A percentile compares a stretch with the other conserved stretches of the same genome.
These are phyloP conservation scores for Rhizopogon parksii DNA, from an alignment of 1,284 basidiomycete species.

Conservation along the genomic window DNA sequence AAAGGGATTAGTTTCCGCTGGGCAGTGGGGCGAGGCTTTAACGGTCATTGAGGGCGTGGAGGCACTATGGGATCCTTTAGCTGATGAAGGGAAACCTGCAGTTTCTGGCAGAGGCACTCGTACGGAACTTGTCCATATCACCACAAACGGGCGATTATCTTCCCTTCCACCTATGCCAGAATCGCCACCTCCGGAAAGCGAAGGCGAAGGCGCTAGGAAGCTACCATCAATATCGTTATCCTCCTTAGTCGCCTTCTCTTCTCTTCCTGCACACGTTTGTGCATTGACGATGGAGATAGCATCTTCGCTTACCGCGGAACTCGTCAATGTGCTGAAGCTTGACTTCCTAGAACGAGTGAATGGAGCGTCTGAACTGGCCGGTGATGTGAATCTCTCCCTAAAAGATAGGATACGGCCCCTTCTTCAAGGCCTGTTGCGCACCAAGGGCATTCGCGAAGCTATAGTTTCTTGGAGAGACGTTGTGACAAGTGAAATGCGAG, in stretches of 20 bases:
- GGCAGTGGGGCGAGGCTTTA: constrained; percentile 82
- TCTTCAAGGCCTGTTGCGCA: constrained; percentile 69
- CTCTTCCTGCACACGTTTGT: constrained; percentile 64
- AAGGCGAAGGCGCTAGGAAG: constrained; percentile 11
- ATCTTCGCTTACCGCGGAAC: constrained; percentile 69
- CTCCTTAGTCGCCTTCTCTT: constrained; percentile 60
- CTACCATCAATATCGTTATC: constrained; percentile 44
- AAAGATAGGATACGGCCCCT: constrained; percentile 64
- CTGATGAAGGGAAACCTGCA: not conserved
- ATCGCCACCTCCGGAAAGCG: constrained; percentile 10
- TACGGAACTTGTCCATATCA: constrained; percentile 1
- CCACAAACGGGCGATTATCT: constrained; percentile 16
- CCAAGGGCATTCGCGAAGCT: constrained; percentile 67
- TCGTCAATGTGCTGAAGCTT: constrained; percentile 62
- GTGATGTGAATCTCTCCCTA: constrained; percentile 36
- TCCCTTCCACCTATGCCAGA: constrained; percentile 33
- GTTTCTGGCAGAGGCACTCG: not conserved
- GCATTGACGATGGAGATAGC: constrained; percentile 68
- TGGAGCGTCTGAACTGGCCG: constrained; percentile 20
- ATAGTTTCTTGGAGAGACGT: constrained; percentile 72
- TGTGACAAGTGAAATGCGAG: constrained; percentile 61
- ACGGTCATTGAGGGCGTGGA: constrained; percentile 71
- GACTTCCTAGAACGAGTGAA: constrained; percentile 58
- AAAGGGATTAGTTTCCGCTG: constrained; percentile 65
- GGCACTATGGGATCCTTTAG: constrained; percentile 48